Evolutionary conservation across 1,139 yeast genomes (phyloP), one percentile per base, ranked within the genome.

Genomic region (Taphrina populina): DNA sequence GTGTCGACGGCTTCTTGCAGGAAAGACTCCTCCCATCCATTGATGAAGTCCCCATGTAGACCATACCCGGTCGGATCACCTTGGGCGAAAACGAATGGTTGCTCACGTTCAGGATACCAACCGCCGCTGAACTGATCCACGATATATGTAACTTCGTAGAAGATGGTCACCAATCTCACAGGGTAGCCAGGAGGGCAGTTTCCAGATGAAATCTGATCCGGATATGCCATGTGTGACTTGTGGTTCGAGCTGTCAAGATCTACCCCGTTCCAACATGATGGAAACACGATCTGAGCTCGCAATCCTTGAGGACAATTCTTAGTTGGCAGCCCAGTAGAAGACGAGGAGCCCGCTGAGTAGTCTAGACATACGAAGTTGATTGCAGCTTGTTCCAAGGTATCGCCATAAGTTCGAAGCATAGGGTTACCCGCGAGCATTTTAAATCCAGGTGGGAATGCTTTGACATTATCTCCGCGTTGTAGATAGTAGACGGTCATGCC

Each of bases 211-310:
- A 33, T 27, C 4, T 33, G 39, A 17, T 52, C 32, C 4, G 58
- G 58, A 17, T 47, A 57, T 8, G 58, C 58, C 40, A 57, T 51
- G 36, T 57, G 59, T 7, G 52, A 39, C 17, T 54, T 46, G 43
- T 57, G 59, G 49, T 57, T 58, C 11, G 34, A 13, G 26, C 40
- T 41, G 47, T 54, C 55, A 19, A 55, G 51, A 23, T 54, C 46
- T 23, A 32, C 49, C 10, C 59, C 59, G 33, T 57, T 54, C 59
- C 59, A 57, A 41, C 59, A 57, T n/a, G 59, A 55, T 2, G 58
- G 59, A 30, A 57, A 55, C 20, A 45, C 35, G 26, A 57, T 30
- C 23, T 57, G 59, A 8, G 58, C 56, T 4, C 58, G 51, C n/a
- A 57, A 40, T 11, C 59, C 59, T n/a, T 55, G 53, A 7, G 58